Conservation (phyloP, 208 protist genomes). For the Leishmania tarentolae region DNA sequence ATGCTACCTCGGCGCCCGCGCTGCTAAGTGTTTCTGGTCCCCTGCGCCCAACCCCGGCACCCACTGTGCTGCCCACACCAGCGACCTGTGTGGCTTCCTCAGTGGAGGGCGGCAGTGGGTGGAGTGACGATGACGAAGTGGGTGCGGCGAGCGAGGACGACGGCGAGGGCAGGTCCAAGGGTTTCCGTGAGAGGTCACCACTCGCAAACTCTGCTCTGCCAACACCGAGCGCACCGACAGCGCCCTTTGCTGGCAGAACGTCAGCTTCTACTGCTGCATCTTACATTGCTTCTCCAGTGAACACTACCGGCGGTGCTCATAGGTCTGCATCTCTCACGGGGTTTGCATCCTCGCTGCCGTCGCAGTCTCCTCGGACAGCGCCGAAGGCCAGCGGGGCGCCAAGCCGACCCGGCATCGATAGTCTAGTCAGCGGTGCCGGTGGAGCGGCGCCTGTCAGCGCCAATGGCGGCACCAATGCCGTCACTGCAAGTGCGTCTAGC, state of each 20-base stretch:
- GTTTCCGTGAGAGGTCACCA: neutral
- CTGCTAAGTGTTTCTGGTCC: neutral
- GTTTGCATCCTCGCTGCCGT: neutral
- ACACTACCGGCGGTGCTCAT: neutral
- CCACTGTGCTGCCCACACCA: neutral
- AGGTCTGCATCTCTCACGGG: neutral
- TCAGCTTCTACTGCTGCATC: neutral
- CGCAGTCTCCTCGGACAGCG: neutral
- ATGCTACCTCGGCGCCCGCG: neutral
- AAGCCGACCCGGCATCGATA: neutral
- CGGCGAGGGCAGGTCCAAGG: neutral
- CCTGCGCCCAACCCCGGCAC: neutral
- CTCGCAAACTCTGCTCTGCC: neutral
- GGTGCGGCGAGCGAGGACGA: neutral
- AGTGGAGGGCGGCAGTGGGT: constrained; percentile 18
- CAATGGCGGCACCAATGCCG: neutral
- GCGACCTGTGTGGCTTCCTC: constrained; percentile 1
- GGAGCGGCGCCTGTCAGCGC: neutral
- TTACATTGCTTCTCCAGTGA: neutral
- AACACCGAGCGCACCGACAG: neutral
- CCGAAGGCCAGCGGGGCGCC: neutral
- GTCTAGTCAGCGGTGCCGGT: neutral
- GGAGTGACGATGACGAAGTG: constrained; percentile 18
- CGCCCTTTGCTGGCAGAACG: constrained; percentile 6
- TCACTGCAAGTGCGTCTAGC: neutral